Evolutionary conservation across 2,329 filamentous ascomycete genomes (phyloP).

Genomic region (Fusarium duplospermum): DNA sequence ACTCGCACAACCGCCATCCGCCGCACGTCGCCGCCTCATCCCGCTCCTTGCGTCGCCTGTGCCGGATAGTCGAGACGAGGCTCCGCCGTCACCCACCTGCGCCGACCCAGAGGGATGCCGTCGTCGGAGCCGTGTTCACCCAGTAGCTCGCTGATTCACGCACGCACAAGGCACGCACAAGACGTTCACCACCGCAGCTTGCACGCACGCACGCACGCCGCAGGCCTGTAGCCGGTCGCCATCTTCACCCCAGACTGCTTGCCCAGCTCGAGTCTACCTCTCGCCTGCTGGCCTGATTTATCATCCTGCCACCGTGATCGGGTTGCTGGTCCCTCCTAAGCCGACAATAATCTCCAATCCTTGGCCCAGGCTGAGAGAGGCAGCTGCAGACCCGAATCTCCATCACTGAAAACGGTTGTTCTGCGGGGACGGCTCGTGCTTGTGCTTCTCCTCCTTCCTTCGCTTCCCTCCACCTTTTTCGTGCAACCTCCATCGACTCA

Average conservation of each 20-base stretch:
- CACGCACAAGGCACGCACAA: constrained; percentile 26
- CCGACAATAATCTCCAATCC: constrained; percentile 6
- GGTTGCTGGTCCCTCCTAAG: neutral
- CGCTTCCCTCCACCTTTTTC: constrained; percentile 26
- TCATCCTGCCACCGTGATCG: constrained; percentile 1
- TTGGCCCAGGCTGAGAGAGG: constrained; percentile 7
- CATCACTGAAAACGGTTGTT: constrained; percentile 28
- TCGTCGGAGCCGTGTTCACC: constrained; percentile 24
- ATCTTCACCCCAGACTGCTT: constrained; percentile 1
- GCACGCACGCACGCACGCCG: constrained; percentile 4
- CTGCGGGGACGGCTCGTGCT: constrained; percentile 23
- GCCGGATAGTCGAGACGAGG: constrained; percentile 13
- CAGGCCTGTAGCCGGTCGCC: constrained; percentile 9
- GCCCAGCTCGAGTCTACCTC: neutral
- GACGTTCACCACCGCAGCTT: constrained; percentile 18
- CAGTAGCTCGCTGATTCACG: constrained; percentile 40
- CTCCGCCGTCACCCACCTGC: constrained; percentile 29
- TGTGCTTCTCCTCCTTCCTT: constrained; percentile 28
- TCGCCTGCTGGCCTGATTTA: constrained; percentile 3
- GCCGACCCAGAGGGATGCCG: constrained; percentile 33
- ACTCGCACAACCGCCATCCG: neutral
- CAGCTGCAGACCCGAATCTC: constrained; percentile 19
- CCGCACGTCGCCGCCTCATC: constrained; percentile 12
- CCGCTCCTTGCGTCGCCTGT: constrained; percentile 20
- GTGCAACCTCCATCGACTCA: constrained; percentile 31